Evolutionary conservation across 2,329 filamentous ascomycete species (phyloP), one percentile per base, ranked within the genome.

Genomic region (Botryotinia calthae): DNA sequence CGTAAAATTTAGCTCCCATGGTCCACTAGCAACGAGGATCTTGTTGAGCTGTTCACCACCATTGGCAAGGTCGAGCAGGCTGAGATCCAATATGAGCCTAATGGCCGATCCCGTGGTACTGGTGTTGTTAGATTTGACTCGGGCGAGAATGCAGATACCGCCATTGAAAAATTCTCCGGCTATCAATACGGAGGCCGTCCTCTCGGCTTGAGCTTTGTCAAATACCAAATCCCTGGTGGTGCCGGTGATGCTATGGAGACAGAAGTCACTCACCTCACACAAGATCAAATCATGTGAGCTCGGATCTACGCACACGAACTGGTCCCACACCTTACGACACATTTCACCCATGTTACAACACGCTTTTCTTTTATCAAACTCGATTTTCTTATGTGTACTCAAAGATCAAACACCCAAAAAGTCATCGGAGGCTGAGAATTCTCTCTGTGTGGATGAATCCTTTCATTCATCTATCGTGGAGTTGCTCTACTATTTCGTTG

Each of bases 31-130:
- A 98, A 99, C 81, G 96, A 99, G 76, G 96, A 99, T 82, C 86
- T 99, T 40, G 90, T 98, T 73, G 96, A 99, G 82, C 88, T 99
- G 31, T 99, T 99, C 86, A 95, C 93, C 28, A 99, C 96, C 18
- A 99, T 99, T 80, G 96, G 96, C 76, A 97, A 97, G 82, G 96
- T 99, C 74, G 94, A 98, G 80, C 94, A 96, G 79, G 96, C 96
- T n/a, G 96, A 99, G 84, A 98, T 99, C 73, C 96, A 99, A 83
- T 98, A 99, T 81, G 96, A 99, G 82, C 92, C 93, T 6, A 98
- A 97, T 80, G 96, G 96, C 63, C 93, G 96, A 79, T 99, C 96
- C 74, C 92, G 94, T 76, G 96, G 96, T 76, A 96, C 93, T 73
- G 96, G 96, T 81, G 96, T 99, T n/a, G 96, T 99, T 72, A 91